These are phyloP conservation scores for Pichia sp. DNA, from an alignment of 1,139 yeast genomes.

Conservation along the genomic window DNA sequence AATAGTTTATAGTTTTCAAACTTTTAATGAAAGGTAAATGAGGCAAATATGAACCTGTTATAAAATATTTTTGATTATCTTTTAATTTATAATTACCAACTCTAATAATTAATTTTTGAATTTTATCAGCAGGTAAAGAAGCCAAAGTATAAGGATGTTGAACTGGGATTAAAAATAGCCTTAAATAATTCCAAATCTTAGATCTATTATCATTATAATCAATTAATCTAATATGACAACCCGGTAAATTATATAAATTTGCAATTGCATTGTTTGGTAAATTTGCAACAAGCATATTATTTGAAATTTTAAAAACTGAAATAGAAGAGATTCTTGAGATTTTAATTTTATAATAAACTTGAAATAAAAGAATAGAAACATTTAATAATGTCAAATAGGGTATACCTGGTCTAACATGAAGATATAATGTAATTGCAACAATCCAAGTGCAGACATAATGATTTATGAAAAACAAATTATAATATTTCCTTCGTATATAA, in stretches of 20 bases:
- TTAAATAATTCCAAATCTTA: constrained; percentile 30
- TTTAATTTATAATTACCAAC: constrained; percentile 56
- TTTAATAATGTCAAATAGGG: constrained; percentile 40
- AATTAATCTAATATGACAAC: constrained; percentile 49
- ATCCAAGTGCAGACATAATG: constrained; percentile 53
- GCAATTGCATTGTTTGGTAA: constrained; percentile 40
- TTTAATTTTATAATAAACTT: constrained; percentile 23
- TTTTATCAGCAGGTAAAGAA: constrained; percentile 44
- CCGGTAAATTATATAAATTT: constrained; percentile 38
- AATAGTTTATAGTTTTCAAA: constrained; percentile 1
- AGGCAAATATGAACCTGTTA: constrained; percentile 76
- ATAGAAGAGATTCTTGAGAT: constrained; percentile 30
- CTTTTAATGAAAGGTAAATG: constrained; percentile 35
- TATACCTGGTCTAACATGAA: constrained; percentile 47
- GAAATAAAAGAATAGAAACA: constrained; percentile 34
- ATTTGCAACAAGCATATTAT: constrained; percentile 41
- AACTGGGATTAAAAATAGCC: constrained; percentile 36
- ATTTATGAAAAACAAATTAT: constrained; percentile 39
- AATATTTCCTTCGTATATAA: constrained; percentile 30
- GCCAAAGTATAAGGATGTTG: constrained; percentile 56
- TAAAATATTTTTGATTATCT: constrained; percentile 47
- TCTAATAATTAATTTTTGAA: constrained; percentile 50
- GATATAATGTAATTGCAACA: constrained; percentile 42
- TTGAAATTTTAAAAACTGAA: constrained; percentile 40
- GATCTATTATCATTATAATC: constrained; percentile 34